Base-by-base conservation (phyloP, 805 yeast genomes). In the Blastobotrys robertii region DNA sequence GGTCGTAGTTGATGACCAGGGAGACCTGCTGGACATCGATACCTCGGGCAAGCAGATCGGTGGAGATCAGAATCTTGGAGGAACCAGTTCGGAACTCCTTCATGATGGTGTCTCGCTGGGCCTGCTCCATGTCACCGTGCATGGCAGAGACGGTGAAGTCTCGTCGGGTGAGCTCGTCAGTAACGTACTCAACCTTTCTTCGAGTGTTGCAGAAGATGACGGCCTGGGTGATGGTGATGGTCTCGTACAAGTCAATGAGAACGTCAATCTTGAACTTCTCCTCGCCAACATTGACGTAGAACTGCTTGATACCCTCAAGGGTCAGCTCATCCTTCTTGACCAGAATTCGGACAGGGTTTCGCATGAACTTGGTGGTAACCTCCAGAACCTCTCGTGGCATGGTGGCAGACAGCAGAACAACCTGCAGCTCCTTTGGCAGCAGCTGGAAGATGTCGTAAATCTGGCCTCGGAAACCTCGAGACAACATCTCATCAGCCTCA, bases 21-120 rank as follows among this genome's bases (percentile, higher is more conserved):
- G 97, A 88, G 39, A 90, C 96, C 63, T 90, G 97, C 71, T 90
- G 98, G 48, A 90, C 97, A 67, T 90, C 98, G 53, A 90, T 92
- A 62, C 98, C 98, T 68, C 98, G 77, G 40, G 98, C 98, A 81
- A 90, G 84, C 58, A 92, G 83, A 67, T 92, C 98, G 34, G 98
- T 92, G 53, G 97, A 82, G 61, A 92, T 92, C 63, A 92, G 72
- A 40, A 92, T 90, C 63, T 98, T 77, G 43, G 96, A 84, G 53
- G 83, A 77, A 47, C 98, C 98, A 46, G 82, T 72, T 65, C 98
- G 76, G 77, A 92, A 92, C 65, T 88, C 97, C 63, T 79, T 78
- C 98, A 92, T 92, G 56, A 92, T 84, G 56, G 77, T 70, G 66
- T 92, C 97, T 68, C 98, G 77, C 63, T 90, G 95, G 57, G 81